Conservation (phyloP, 768 basidiomycete species). For the Lentinula sp. region DNA sequence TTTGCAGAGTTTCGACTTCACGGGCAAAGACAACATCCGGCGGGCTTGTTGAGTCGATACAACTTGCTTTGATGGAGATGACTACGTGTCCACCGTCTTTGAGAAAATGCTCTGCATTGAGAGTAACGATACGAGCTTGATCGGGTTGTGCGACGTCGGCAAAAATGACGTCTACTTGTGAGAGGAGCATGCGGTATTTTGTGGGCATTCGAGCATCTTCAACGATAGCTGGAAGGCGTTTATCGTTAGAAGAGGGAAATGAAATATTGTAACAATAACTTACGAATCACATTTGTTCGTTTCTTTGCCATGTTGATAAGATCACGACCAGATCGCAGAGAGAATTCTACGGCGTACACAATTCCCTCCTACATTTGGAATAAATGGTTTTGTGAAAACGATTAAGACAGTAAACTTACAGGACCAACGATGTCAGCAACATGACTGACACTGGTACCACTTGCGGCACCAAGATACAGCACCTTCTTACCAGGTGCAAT, state of each 20-base stretch:
- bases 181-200: slow-evolving; percentile 95
- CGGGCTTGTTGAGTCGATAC: slow-evolving; percentile 94
- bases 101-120: slow-evolving; percentile 93
- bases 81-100: slow-evolving; percentile 90
- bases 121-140: slow-evolving; percentile 92
- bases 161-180: slow-evolving; percentile 95
- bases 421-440: slow-evolving; percentile 99
- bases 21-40: slow-evolving; percentile 85
- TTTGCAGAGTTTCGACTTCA: slow-evolving; percentile 78
- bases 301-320: slow-evolving; percentile 99
- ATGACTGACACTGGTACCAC: slow-evolving; percentile 97
- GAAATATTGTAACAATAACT: slow-evolving; percentile 17
- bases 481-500: slow-evolving; percentile 95
- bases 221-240: slow-evolving; percentile 63
- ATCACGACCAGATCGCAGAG: slow-evolving; percentile 92
- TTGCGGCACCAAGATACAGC: slow-evolving; percentile 95
- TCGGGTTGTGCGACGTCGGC: slow-evolving; percentile 98
- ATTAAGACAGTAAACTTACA: slow-evolving; percentile 36
- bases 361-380: slow-evolving; percentile 66
- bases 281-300: slow-evolving; percentile 97
- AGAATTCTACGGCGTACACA: slow-evolving; percentile 99
- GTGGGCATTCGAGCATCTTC: slow-evolving; percentile 97
- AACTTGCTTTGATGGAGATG: slow-evolving; percentile 98
- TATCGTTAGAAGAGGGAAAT: slow-evolving; percentile 1
- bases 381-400: slow-evolving; percentile 5